These are phyloP conservation scores for Ogataea naganishii DNA, from an alignment of 805 yeast genomes.

Conservation along the genomic window DNA sequence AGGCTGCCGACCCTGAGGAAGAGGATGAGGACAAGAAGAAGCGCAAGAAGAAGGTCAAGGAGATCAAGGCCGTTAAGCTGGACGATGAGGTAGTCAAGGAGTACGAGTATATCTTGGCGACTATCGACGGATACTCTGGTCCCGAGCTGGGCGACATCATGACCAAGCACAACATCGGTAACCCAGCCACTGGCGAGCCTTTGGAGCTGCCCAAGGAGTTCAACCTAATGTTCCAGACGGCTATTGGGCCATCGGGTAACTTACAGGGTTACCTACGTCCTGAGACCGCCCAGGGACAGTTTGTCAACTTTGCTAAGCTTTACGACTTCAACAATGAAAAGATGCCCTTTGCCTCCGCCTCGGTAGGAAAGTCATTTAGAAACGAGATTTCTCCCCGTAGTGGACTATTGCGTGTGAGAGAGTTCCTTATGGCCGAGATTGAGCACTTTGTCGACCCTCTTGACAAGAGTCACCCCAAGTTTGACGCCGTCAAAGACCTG, in stretches of 20 bases:
- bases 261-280: constrained; percentile 94
- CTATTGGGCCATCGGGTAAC: constrained; percentile 97
- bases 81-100: constrained; percentile 74
- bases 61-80: constrained; percentile 78
- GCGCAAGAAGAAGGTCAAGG: constrained; percentile 94
- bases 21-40: constrained; percentile 78
- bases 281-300: constrained; percentile 99
- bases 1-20: constrained; percentile 53
- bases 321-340: constrained; percentile 90
- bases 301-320: constrained; percentile 87
- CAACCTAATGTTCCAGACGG: constrained; percentile 98
- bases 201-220: constrained; percentile 90
- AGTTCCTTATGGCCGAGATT: constrained; percentile 98
- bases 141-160: constrained; percentile 86
- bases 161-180: constrained; percentile 70
- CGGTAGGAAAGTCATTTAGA: constrained; percentile 97
- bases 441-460: constrained; percentile 97
- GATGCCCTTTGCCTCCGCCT: constrained; percentile 99
- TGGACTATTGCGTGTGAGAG: constrained; percentile 95
- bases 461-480: constrained; percentile 75
- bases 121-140: constrained; percentile 94
- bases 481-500: constrained; percentile 65
- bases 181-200: constrained; percentile 83
- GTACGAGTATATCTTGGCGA: constrained; percentile 81
- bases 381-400: constrained; percentile 98